Evolutionary conservation across 768 basidiomycete species (phyloP).

Genomic region (Podaxis pistillaris): DNA sequence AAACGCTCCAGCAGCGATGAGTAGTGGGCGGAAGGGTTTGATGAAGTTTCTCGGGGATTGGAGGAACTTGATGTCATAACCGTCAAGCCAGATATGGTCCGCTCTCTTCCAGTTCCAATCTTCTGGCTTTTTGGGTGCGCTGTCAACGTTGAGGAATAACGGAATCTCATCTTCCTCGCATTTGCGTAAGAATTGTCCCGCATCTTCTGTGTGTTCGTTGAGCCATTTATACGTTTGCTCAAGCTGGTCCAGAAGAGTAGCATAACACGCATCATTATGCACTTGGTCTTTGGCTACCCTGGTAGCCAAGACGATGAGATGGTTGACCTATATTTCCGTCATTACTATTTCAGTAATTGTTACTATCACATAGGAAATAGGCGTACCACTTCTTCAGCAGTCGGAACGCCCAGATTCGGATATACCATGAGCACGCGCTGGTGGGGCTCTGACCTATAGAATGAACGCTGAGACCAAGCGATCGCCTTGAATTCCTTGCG

Average conservation of each 20-base stretch:
- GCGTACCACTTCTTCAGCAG: conserved; percentile 41
- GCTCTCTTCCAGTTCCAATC: conserved; percentile 41
- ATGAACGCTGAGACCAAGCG: conserved; percentile 25
- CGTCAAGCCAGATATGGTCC: conserved; percentile 37
- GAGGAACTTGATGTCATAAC: conserved; percentile 26
- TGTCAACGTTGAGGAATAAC: conserved; percentile 45
- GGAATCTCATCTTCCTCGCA: conserved; percentile 23
- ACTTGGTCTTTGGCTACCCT: conserved; percentile 21
- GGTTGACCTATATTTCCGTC: conserved; percentile 32
- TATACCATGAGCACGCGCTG: conserved; percentile 17
- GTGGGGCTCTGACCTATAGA: conserved; percentile 17
- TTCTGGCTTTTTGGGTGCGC: conserved; percentile 27
- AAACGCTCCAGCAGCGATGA: conserved; percentile 32
- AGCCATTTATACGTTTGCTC: conserved; percentile 45
- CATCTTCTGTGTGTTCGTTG: conserved; percentile 24
- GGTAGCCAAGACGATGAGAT: conserved; percentile 34
- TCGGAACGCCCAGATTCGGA: conserved; percentile 30
- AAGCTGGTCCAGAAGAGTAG: conserved; percentile 35
- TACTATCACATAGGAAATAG: conserved; percentile 7
- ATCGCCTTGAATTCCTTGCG: conserved; percentile 18
- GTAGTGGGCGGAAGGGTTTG: conserved; percentile 28
- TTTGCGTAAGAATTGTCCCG: conserved; percentile 18
- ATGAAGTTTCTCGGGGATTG: conserved; percentile 34
- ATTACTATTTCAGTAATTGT: not conserved
- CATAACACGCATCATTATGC: conserved; percentile 20